Percentiles rank a stretch among this genome's conserved stretches.
Evolutionary conservation across 2,329 filamentous ascomycete species (phyloP).

Genomic region (Aureobasidium sp.): DNA sequence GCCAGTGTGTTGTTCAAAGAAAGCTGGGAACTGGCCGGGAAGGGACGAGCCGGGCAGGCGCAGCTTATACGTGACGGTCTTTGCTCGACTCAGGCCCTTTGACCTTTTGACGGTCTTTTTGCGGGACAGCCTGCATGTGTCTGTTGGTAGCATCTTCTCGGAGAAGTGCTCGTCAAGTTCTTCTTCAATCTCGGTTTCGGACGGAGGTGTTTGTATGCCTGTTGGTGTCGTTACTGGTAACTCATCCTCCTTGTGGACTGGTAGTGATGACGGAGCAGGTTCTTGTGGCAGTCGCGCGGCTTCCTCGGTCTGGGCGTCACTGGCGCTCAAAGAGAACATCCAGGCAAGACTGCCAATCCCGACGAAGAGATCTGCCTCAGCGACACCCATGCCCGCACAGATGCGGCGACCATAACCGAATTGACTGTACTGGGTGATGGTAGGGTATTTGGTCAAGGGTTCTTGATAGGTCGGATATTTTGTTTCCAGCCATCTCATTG

Average conservation of each 20-base stretch:
- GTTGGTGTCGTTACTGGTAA: neutral
- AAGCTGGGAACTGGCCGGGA: constrained; percentile 7
- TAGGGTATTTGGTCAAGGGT: constrained; percentile 17
- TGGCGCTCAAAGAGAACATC: constrained; percentile 33
- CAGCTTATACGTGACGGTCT: neutral
- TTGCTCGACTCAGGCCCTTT: neutral
- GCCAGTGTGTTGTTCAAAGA: constrained; percentile 6
- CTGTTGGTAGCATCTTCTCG: neutral
- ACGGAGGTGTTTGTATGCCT: constrained; percentile 6
- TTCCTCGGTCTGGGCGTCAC: constrained; percentile 6
- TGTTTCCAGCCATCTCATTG: constrained; percentile 18
- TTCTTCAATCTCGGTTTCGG: constrained; percentile 3
- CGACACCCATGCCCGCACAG: constrained; percentile 24
- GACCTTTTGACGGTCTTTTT: neutral
- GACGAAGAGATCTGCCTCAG: constrained; percentile 24
- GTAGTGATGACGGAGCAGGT: neutral
- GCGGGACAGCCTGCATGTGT: neutral
- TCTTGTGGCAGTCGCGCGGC: neutral
- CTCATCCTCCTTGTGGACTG: neutral
- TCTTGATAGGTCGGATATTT: constrained; percentile 18
- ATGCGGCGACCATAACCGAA: constrained; percentile 24
- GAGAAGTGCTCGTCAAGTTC: neutral
- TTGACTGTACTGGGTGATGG: constrained; percentile 17
- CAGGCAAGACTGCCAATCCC: constrained; percentile 37
- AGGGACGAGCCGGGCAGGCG: neutral